Evolutionary conservation across 148 eudicot genomes (phyloP), one percentile per base, ranked within the genome.

Genomic region (Nyssa sinensis): DNA sequence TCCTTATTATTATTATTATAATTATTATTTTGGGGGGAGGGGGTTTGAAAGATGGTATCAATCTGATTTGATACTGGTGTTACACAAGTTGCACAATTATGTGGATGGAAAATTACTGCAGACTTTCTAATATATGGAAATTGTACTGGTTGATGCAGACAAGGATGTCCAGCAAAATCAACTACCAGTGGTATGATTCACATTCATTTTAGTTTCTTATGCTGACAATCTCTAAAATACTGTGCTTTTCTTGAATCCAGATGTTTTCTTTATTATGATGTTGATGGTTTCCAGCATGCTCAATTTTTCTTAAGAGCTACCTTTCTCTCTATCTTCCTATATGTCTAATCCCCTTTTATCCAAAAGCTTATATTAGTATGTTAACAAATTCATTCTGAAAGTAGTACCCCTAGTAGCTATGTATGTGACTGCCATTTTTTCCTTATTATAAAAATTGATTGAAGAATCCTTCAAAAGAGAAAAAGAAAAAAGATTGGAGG

Each of bases 131-230:
- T 62, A 68, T 53, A 23, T 51, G 14, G 27, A 14, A 57, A 47
- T 39, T 79, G 5, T 63, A 67, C 35, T 67, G 32, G 65, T 74
- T 41, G 66, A 64, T 78, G 81, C 92, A 88, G 95, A 78, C 21
- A 74, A 81, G 49, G 79, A 73, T 81, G 70, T 80, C 61, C 83
- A 79, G 71, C 76, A 76, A 71, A 72, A 73, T 73, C 81, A 76
- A 62, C 88, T 70, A 63, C 75, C 74, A 39, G 57, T 63, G 89
- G 97, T 91, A 80, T 71, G 81, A 70, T 74, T 17, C 57, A 41
- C 65, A 21, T 39, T 62, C 68, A 34, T 60, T 63, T 66, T 75
- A 30, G 58, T 71, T 25, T 76, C 37, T 70, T 53, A 5, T 16
- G 35, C 23, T 31, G 28, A 68, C 24, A 12, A 34, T 34, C 21